These are phyloP conservation scores for Candida insectalens DNA, from an alignment of 805 yeast species.

Conservation along the genomic window DNA sequence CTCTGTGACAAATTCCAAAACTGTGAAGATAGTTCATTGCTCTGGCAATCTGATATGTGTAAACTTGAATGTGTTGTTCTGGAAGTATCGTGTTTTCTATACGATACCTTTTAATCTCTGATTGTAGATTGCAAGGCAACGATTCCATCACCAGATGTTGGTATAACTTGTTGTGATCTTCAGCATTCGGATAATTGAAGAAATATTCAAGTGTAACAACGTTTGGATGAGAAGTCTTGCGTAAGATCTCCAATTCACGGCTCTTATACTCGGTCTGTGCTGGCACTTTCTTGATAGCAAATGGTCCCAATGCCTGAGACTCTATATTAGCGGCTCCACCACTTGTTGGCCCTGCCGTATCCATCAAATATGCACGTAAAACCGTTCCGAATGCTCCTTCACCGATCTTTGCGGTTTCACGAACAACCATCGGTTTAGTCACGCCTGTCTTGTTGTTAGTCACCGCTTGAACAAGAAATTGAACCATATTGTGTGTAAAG, in stretches of 20 bases:
- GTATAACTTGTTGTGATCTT: slow-evolving; percentile 51
- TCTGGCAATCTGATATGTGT: slow-evolving; percentile 70
- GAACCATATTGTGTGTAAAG: slow-evolving; percentile 1
- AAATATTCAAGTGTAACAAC: slow-evolving; percentile 60
- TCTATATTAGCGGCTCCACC: slow-evolving; percentile 9
- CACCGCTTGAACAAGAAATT: slow-evolving; percentile 50
- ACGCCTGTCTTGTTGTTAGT: slow-evolving; percentile 47
- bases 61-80: slow-evolving; percentile 64
- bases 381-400: slow-evolving; percentile 87
- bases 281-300: slow-evolving; percentile 76
- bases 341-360: slow-evolving; percentile 13
- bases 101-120: slow-evolving; percentile 63
- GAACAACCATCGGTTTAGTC: slow-evolving; percentile 53
- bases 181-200: slow-evolving; percentile 56
- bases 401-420: slow-evolving; percentile 67
- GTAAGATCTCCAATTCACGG: slow-evolving; percentile 67
- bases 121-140: slow-evolving; percentile 69
- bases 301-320: slow-evolving; percentile 60
- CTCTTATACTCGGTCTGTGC: slow-evolving; percentile 83
- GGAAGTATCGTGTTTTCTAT: slow-evolving; percentile 54
- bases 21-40: slow-evolving; percentile 80
- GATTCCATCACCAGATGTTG: slow-evolving; percentile 85
- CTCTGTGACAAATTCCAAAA: slow-evolving; percentile 74
- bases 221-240: slow-evolving; percentile 73
- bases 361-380: slow-evolving; percentile 51